Evolutionary conservation across 2,329 filamentous ascomycete genomes (phyloP).

Genomic region (Cladobotryum protrusum): DNA sequence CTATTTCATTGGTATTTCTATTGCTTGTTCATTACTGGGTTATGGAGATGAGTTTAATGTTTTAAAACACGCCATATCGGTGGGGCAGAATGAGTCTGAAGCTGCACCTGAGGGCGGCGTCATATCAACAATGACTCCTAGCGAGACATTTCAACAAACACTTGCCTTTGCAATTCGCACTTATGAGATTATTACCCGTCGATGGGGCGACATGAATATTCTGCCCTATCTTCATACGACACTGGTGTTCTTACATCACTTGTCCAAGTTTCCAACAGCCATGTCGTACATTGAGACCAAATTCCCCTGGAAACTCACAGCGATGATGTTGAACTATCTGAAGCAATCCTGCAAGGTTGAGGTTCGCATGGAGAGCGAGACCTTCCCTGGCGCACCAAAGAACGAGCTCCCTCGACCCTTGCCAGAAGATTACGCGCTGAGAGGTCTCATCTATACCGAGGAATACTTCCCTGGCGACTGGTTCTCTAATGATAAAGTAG

Average conservation of each 20-base stretch:
- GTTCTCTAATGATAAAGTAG: conserved; percentile 52
- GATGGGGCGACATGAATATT: conserved; percentile 52
- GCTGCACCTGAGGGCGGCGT: conserved; percentile 18
- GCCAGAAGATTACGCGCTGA: conserved; percentile 62
- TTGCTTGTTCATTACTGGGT: conserved; percentile 26
- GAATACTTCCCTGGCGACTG: conserved; percentile 53
- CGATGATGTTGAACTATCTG: conserved; percentile 33
- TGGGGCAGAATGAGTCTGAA: conserved; percentile 23
- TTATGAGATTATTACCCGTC: conserved; percentile 41
- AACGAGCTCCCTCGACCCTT: conserved; percentile 46
- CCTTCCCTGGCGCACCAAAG: conserved; percentile 43
- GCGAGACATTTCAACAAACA: conserved; percentile 28
- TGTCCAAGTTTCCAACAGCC: conserved; percentile 36
- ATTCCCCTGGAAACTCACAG: conserved; percentile 47
- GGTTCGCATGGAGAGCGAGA: conserved; percentile 32
- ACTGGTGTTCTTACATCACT: conserved; percentile 50
- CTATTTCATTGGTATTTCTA: conserved; percentile 28
- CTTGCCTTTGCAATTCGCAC: conserved; percentile 38
- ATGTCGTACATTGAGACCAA: conserved; percentile 37
- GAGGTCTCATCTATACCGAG: conserved; percentile 56
- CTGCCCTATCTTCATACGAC: conserved; percentile 58
- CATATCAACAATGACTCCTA: conserved; percentile 12
- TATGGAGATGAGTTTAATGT: conserved; percentile 37
- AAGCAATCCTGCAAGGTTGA: conserved; percentile 21
- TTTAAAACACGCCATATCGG: conserved; percentile 36